Percentiles rank a stretch among this genome's conserved stretches.
Conservation (phyloP, 2,329 filamentous ascomycete genomes). For the Botrytis hyacinthi region DNA sequence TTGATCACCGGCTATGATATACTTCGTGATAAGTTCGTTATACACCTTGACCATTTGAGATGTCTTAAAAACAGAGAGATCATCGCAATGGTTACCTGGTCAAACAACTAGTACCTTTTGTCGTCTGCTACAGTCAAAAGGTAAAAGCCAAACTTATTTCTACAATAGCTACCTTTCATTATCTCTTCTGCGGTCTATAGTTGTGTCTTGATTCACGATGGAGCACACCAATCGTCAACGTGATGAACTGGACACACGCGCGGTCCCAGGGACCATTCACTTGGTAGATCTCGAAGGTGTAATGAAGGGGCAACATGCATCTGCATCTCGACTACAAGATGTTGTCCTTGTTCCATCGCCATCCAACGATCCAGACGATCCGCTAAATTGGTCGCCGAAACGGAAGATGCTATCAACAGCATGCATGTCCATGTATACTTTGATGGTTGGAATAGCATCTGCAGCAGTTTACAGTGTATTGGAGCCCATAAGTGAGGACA, state of each 20-base stretch:
- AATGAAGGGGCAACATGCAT: constrained; percentile 30
- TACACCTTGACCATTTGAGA: not conserved
- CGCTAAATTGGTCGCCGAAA: constrained; percentile 41
- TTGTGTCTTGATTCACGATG: constrained; percentile 11
- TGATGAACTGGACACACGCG: constrained; percentile 23
- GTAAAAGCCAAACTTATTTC: not conserved
- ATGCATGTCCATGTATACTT: constrained; percentile 44
- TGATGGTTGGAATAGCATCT: constrained; percentile 49
- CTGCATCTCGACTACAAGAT: constrained; percentile 32
- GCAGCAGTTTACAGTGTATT: constrained; percentile 52
- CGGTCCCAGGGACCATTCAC: constrained; percentile 37
- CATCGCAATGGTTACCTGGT: not conserved
- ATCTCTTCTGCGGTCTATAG: not conserved
- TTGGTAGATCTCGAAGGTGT: constrained; percentile 37
- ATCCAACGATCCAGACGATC: constrained; percentile 42
- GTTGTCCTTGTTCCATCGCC: constrained; percentile 39
- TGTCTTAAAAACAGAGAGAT: not conserved
- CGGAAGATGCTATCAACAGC: constrained; percentile 39
- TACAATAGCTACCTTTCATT: not conserved
- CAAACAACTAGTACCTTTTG: not conserved
- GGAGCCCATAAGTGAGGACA: constrained; percentile 47
- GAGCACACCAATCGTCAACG: constrained; percentile 14
- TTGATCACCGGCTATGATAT: not conserved
- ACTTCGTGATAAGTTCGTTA: not conserved
- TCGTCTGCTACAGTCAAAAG: not conserved